Evolutionary conservation across 352 stramenopile species (phyloP), one percentile per base, ranked within the genome.

Genomic region (Pythium vanterpoolii): DNA sequence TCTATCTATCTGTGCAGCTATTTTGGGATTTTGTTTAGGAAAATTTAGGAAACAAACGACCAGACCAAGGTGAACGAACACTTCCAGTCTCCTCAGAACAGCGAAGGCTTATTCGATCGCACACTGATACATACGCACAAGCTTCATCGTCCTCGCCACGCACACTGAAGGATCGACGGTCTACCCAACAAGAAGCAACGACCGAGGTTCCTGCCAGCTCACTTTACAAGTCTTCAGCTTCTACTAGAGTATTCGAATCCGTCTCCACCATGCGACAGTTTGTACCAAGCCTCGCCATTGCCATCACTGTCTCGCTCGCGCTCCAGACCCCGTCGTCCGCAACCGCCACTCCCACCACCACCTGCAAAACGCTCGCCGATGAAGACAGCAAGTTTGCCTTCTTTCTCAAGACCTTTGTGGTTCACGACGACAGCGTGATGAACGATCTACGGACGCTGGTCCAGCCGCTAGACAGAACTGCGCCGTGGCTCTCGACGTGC

Each of bases 401-500:
- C 7, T 26, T 30, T 9, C n/a, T 72, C 11, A 40, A 47, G 18
- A 4, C 31, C 5, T 44, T 59, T 11, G 14, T 34, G n/a, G 28
- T 40, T 8, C 19, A 56, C n/a, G 38, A 43, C 14, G 23, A 62
- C 5, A 21, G 51, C 5, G 61, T 47, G 0, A 44, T 59, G 5
- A 44, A 75, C 14, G 38, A 66, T 1, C 31, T 73, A 10, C n/a
- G 47, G 26, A 36, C 42, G 0, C 46, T 71, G 5, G 73, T 81
- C 36, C 40, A 36, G 18, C 45, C 66, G 18, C 48, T 79, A 23
- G 56, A 83, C 43, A 42, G 40, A 0, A 34, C 60, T 13, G 33
- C 73, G 19, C 74, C 74, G 10, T 78, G 64, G 65, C 40, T 86
- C 18, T 78, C 76, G 18, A 74, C 62, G 26, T 84, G 76, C 27